These are phyloP conservation scores for Talaromyces trachyspermus DNA, from an alignment of 495 filamentous ascomycete genomes.

Conservation along the genomic window DNA sequence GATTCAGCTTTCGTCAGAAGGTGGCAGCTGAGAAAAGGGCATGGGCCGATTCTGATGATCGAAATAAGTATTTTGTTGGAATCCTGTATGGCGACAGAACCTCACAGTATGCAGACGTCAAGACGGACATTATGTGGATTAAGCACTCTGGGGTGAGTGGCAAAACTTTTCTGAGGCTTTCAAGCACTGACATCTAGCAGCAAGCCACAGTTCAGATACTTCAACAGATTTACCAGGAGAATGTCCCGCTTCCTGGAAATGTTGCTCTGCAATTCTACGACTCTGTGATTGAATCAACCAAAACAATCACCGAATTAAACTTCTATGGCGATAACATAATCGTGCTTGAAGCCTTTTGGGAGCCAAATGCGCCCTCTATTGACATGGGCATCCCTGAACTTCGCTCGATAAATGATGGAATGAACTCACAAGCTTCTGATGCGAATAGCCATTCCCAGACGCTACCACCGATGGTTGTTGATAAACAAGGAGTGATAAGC, in stretches of 20 bases:
- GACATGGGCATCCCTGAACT: too few relatives aligned
- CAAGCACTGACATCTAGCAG: not conserved
- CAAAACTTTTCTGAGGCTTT: too few relatives aligned
- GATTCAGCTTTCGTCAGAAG: not conserved
- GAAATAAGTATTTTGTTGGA: not conserved
- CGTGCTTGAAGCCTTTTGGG: not conserved
- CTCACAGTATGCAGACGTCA: not conserved
- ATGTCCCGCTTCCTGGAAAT: not conserved
- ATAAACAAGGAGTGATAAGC: not conserved
- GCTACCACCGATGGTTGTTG: not conserved
- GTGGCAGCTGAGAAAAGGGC: not conserved
- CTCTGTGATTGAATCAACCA: not conserved
- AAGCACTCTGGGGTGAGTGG: too few relatives aligned
- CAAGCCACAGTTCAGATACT: not conserved
- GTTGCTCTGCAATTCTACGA: not conserved
- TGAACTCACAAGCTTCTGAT: too few relatives aligned
- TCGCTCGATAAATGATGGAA: not conserved
- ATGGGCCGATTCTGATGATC: not conserved
- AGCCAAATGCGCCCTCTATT: not conserved
- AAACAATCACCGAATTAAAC: not conserved
- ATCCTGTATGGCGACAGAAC: not conserved
- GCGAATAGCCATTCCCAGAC: too few relatives aligned
- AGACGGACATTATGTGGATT: constrained; percentile 2
- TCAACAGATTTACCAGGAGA: not conserved
- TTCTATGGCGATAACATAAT: not conserved